Evolutionary conservation across 768 basidiomycete species (phyloP), one percentile per base, ranked within the genome.

Genomic region (Lepiota brunneoincarnata): DNA sequence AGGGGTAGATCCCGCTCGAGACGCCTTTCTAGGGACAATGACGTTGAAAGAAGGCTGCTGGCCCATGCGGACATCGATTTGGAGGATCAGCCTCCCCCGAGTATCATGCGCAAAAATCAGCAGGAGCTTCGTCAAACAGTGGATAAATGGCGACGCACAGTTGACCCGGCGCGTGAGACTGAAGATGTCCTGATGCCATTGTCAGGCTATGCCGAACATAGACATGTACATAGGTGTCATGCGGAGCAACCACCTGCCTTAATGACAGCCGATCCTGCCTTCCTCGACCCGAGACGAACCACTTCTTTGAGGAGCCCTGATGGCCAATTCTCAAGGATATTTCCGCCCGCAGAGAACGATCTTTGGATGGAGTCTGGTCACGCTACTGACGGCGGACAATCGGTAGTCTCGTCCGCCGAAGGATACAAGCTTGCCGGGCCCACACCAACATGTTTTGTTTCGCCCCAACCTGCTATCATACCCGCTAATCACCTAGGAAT

Each of bases 51-150:
- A 49, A 51, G 57, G 24, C 40, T 61, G 12, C 43, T 61, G 3
- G 18, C 36, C 28, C 48, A 54, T 15, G 20, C 14, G 26, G 53
- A 49, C 40, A 45, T 36, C 11, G 53, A 63, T 42, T 51, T 64
- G 35, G 59, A 62, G 24, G 65, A 58, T 65, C 63, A 37, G 55
- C 60, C 48, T 69, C 67, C 51, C 61, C 55, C 50, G 71, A 67
- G 57, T 63, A 55, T 57, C 10, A 51, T 62, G 35, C 47, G 45
- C 54, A 65, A 57, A 56, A 34, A 35, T 28, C 39, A 43, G 20
- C 56, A 31, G 20, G 43, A 54, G n/a, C 23, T 54, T 23, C 28
- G n/a, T 23, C 43, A 20, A 6, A 37, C 23, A 11, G 52, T 54
- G 7, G 52, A 54, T 14, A 26, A 46, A 40, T 54, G 52, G 52